Conservation (phyloP, 495 filamentous ascomycete genomes). For the Annulohypoxylon bovei region DNA sequence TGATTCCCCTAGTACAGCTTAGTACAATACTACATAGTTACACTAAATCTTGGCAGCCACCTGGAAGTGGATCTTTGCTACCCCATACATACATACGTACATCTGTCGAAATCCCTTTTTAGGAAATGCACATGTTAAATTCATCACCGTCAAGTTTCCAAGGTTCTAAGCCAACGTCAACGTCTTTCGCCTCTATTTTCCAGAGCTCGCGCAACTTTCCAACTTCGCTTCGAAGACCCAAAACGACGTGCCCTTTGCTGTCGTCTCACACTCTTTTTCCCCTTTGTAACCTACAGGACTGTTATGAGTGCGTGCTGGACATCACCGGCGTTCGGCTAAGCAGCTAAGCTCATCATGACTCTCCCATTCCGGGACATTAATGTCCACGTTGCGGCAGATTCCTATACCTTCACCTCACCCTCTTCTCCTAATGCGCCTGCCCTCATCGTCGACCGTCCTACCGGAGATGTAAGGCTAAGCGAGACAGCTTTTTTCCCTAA, state of each 20-base stretch:
- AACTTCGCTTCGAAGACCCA: slow-evolving; percentile 31
- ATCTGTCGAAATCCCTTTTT: slow-evolving; percentile 29
- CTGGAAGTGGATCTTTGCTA: slow-evolving; percentile 8
- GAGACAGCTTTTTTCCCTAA: slow-evolving; percentile 80
- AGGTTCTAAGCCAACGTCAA: not conserved
- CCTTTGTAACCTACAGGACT: slow-evolving; percentile 3
- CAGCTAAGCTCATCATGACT: slow-evolving; percentile 53
- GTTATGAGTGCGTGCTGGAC: slow-evolving; percentile 40
- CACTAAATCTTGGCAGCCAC: not conserved
- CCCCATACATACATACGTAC: slow-evolving; percentile 1
- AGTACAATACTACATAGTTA: not conserved
- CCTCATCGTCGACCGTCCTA: slow-evolving; percentile 87
- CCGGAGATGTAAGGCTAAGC: slow-evolving; percentile 87
- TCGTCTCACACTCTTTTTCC: slow-evolving; percentile 35
- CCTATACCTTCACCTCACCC: slow-evolving; percentile 96
- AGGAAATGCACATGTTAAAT: slow-evolving; percentile 26
- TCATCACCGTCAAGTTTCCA: slow-evolving; percentile 15
- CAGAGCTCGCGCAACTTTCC: slow-evolving; percentile 2
- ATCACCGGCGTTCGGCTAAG: slow-evolving; percentile 19
- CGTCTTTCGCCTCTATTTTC: slow-evolving; percentile 4
- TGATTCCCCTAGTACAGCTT: too few species aligned
- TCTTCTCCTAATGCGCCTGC: slow-evolving; percentile 89
- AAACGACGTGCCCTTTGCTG: slow-evolving; percentile 20
- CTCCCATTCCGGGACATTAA: slow-evolving; percentile 97
- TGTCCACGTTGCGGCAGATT: slow-evolving; percentile 85